These are phyloP conservation scores for Eucalyptus microcorys DNA, from an alignment of 345 rosid species.

Conservation along the genomic window DNA sequence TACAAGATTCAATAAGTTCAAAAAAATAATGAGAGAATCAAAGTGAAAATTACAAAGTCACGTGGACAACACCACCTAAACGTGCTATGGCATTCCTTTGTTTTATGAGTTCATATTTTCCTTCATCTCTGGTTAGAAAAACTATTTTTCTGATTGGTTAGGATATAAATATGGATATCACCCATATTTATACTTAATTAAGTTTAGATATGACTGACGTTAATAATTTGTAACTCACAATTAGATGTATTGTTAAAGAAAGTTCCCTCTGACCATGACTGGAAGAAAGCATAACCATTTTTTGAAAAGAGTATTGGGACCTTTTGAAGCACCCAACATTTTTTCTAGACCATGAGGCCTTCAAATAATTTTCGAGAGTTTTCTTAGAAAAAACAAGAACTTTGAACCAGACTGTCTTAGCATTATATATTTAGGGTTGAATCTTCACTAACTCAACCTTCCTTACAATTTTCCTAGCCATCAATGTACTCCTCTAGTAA, in stretches of 20 bases:
- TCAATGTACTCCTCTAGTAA: not conserved
- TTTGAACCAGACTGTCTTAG: not conserved
- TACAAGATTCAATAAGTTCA: not conserved
- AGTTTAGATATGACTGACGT: too few species aligned
- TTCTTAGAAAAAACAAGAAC: not conserved
- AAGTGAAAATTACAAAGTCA: not conserved
- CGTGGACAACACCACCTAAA: not conserved
- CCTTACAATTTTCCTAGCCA: not conserved
- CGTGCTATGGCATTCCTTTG: not conserved
- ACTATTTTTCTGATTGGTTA: not conserved
- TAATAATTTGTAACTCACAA: not conserved
- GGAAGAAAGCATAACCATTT: not conserved
- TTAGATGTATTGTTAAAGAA: not conserved
- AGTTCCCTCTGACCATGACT: not conserved
- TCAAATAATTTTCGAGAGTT: not conserved
- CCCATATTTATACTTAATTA: not conserved
- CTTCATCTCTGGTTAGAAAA: not conserved
- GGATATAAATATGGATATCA: not conserved
- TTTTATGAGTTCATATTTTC: not conserved
- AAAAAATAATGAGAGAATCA: not conserved
- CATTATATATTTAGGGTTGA: not conserved
- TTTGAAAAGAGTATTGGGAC: not conserved
- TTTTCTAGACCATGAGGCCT: not conserved
- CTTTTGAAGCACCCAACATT: not conserved
- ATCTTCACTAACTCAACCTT: not conserved